Evolutionary conservation across 2,329 filamentous ascomycete genomes (phyloP), one percentile per base, ranked within the genome.

Genomic region (Xylariales sp.): DNA sequence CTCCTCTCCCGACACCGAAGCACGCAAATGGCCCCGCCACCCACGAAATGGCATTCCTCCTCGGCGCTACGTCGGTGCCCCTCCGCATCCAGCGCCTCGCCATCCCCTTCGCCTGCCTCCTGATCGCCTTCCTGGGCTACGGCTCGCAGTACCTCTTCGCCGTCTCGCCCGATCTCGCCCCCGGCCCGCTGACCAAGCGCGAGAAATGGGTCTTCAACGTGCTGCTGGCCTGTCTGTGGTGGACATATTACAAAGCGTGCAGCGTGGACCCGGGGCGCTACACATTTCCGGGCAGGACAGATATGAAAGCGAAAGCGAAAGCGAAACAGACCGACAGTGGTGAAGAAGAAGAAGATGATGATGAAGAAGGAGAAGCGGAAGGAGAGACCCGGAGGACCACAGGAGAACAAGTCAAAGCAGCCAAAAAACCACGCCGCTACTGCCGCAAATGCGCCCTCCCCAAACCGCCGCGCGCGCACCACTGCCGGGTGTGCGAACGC

Each of bases 401-500:
- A 29, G 8, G 7, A 8, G n/a, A n/a, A 8, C n/a, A 27, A 8
- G 8, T 8, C n/a, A 16, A 24, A 11, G 22, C 12, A 18, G 10
- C 28, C 15, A n/a, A 24, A 19, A 19, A 16, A 18, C 12, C 15
- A n/a, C 33, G 35, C 38, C 65, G 74, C 38, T 91, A 85, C 84
- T 94, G 88, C 66, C 77, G 76, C 50, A 88, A 86, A 61, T 94
- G 88, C 61, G 68, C 77, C 35, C 75, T 78, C 24, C 79, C 79
- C 10, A 93, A 93, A 56, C 86, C 88, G 2, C 80, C 83, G 1
- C 72, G 88, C 49, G 79, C 86, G 1, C 88, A 93, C 69, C 88
- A 94, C 69, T 94, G 88, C 66, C 82, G 81, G 48, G 76, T 78
- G 51, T 94, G 87, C 65, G 70, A 70, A 49, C 78, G 82, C 52